Conservation (phyloP, 2,329 filamentous ascomycete genomes). For the Pyricularia pennisetigena region DNA sequence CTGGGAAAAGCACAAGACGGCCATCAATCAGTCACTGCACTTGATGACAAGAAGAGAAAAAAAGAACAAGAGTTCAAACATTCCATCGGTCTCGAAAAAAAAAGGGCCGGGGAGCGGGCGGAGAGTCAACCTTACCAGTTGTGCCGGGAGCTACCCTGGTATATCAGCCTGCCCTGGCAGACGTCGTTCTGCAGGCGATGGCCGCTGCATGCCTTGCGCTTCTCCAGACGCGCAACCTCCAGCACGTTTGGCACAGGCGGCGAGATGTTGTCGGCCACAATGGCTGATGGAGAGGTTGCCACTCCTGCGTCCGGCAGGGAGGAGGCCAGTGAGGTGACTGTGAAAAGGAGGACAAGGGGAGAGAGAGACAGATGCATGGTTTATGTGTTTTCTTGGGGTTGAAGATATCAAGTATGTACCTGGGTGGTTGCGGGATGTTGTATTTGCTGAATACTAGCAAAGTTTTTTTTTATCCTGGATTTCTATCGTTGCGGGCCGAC, state of each 20-base stretch:
- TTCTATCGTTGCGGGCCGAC: too few relatives aligned
- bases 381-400: not conserved
- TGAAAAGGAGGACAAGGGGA: not conserved
- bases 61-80: too few relatives aligned
- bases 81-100: too few relatives aligned
- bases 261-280: not conserved
- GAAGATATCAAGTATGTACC: too few relatives aligned
- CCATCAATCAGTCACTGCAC: not conserved
- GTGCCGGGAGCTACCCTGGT: not conserved
- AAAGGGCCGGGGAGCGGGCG: too few relatives aligned
- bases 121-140: not conserved
- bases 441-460: too few relatives aligned
- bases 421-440: too few relatives aligned
- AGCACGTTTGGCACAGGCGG: not conserved
- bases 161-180: not conserved
- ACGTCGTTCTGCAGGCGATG: not conserved
- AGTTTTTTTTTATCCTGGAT: too few relatives aligned
- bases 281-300: not conserved
- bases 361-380: not conserved
- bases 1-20: not conserved
- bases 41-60: not conserved
- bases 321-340: not conserved
- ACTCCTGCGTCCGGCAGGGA: not conserved
- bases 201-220: not conserved
- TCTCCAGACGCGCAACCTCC: not conserved